Evolutionary conservation across 2,329 filamentous ascomycete species (phyloP).

Genomic region (Xylaria hypoxylon): DNA sequence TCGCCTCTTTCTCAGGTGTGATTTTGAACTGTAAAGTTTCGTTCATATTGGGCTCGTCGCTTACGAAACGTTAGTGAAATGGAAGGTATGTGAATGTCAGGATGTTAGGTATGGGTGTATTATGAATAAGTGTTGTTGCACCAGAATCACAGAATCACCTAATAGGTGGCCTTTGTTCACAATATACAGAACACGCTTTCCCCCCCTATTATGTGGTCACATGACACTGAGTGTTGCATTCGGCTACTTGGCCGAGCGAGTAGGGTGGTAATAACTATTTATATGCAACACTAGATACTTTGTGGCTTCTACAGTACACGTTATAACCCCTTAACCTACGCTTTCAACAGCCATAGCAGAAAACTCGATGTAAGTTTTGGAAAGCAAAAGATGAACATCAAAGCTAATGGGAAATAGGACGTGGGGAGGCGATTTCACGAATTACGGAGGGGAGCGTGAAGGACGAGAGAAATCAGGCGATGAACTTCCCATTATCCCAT

Average conservation of each 20-base stretch:
- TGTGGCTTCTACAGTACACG: background rate
- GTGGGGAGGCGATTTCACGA: background rate
- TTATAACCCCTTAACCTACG: background rate
- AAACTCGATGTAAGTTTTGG: background rate
- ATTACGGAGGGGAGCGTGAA: background rate
- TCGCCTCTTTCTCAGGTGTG: conserved; percentile 33
- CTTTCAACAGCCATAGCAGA: background rate
- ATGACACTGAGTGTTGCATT: background rate
- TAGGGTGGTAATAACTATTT: background rate
- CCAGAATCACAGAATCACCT: no score
- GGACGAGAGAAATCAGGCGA: background rate
- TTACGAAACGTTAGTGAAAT: background rate
- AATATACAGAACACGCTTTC: no score
- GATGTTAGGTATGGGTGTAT: no score
- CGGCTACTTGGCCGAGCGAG: background rate
- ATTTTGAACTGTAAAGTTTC: conserved; percentile 21
- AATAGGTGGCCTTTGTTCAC: no score
- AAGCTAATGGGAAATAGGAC: background rate
- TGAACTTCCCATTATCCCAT: background rate
- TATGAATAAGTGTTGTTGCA: no score
- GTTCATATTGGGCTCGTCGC: background rate
- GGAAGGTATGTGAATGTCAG: no score
- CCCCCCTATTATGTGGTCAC: no score
- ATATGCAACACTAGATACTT: background rate
- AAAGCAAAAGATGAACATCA: background rate